phyloP scores from a whole-genome alignment of 306 rosid species.

The Medicago arabica region DNA sequence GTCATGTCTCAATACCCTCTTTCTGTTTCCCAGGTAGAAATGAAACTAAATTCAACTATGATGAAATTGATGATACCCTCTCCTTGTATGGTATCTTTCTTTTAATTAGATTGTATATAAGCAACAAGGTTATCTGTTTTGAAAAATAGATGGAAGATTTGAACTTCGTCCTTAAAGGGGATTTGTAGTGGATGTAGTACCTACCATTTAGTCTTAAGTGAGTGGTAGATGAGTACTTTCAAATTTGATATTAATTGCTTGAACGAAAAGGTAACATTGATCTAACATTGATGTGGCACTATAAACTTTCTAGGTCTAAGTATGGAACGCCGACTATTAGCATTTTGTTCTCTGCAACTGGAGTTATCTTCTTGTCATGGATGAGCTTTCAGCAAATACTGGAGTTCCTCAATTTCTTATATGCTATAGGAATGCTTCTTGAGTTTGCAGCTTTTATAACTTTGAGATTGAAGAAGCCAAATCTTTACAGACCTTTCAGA shows the following conservation, averaged over 20 bases:
- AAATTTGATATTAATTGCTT: background rate
- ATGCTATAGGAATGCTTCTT: slow-evolving; percentile 86
- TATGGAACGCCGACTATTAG: slow-evolving; percentile 88
- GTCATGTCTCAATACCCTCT: slow-evolving; percentile 2
- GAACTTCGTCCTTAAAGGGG: slow-evolving; percentile 5
- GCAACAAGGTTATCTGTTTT: too few species aligned
- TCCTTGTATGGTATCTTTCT: background rate
- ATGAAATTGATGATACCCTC: background rate
- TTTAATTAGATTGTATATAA: too few species aligned
- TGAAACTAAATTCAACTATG: too few species aligned
- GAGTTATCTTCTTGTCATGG: slow-evolving; percentile 91
- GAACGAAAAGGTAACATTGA: slow-evolving; percentile 31
- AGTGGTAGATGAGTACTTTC: background rate
- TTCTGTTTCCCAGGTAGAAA: too few species aligned
- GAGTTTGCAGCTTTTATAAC: slow-evolving; percentile 83
- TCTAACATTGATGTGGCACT: slow-evolving; percentile 30
- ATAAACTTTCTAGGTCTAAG: slow-evolving; percentile 61
- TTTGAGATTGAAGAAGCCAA: slow-evolving; percentile 73
- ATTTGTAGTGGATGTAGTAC: slow-evolving; percentile 26
- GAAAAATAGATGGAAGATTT: background rate
- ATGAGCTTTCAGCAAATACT: slow-evolving; percentile 91
- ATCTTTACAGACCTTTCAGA: slow-evolving; percentile 79
- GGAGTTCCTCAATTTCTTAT: slow-evolving; percentile 87
- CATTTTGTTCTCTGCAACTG: slow-evolving; percentile 81
- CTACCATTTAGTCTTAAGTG: background rate